A percentile compares a stretch with the other conserved stretches of the same genome.
Evolutionary conservation across 208 protist species (phyloP).

Genomic region (Acanthamoeba rhysodes): DNA sequence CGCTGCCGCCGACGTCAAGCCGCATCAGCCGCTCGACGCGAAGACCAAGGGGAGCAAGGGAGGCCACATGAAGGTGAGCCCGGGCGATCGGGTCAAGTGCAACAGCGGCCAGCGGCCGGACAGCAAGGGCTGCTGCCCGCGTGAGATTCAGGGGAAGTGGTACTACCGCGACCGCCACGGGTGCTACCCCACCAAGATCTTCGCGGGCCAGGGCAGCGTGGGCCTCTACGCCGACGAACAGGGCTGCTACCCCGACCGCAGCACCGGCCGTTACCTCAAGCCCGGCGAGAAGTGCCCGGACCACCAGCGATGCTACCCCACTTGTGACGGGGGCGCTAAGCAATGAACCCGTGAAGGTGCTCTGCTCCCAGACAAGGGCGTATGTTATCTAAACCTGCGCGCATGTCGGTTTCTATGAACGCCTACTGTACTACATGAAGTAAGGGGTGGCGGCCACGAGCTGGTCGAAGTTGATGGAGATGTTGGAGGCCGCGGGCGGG

Average conservation of each 20-base stretch:
- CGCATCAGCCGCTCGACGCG: background rate
- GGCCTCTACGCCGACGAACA: background rate
- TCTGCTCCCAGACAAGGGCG: background rate
- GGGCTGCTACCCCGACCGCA: background rate
- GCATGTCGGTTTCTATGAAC: background rate
- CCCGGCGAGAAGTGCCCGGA: background rate
- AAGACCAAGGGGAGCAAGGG: background rate
- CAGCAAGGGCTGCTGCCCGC: background rate
- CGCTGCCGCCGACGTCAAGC: background rate
- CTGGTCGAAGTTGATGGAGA: conserved; percentile 21
- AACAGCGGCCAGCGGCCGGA: background rate
- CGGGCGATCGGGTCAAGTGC: background rate
- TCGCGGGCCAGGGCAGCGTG: background rate
- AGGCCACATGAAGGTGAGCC: background rate
- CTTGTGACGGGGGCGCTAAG: background rate
- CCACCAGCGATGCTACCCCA: background rate
- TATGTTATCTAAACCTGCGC: too few relatives aligned
- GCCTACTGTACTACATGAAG: background rate
- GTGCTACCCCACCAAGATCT: background rate
- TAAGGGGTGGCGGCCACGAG: conserved; percentile 27
- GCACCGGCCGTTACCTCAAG: background rate
- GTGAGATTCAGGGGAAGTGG: background rate
- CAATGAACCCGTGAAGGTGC: background rate
- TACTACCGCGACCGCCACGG: background rate
- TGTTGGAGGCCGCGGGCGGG: background rate